These are phyloP conservation scores for Colletotrichum spinosum DNA, from an alignment of 2,329 filamentous ascomycete species.

Conservation along the genomic window DNA sequence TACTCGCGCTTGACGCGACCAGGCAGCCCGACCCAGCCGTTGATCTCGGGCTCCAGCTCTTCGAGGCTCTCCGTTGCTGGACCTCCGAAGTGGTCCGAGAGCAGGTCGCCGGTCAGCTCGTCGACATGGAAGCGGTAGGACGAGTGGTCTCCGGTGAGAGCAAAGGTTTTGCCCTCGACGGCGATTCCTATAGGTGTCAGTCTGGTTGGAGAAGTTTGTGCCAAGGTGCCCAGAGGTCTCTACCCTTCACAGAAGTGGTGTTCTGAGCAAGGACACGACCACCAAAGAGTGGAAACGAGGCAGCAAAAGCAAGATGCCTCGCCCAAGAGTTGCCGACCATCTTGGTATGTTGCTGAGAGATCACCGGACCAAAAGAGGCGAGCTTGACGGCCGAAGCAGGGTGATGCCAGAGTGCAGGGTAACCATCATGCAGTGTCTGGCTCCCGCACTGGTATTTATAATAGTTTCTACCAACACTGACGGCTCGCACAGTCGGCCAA, in stretches of 20 bases:
- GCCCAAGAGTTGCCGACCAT: conserved; percentile 13
- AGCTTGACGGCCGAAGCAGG: background rate
- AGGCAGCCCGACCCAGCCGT: conserved; percentile 66
- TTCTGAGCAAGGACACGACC: conserved; percentile 6
- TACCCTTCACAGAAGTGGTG: conserved; percentile 16
- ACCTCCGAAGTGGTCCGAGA: conserved; percentile 72
- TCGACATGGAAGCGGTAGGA: conserved; percentile 76
- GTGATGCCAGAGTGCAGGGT: background rate
- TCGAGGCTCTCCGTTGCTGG: conserved; percentile 59
- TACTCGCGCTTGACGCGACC: conserved; percentile 69
- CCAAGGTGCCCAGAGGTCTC: fast-evolving
- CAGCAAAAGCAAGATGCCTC: conserved; percentile 14
- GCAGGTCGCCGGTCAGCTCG: conserved; percentile 63
- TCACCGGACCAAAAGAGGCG: background rate
- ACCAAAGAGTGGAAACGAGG: conserved; percentile 2
- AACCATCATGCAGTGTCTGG: background rate
- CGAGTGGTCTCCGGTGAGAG: conserved; percentile 65
- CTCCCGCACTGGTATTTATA: conserved; percentile 10
- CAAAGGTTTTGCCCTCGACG: conserved; percentile 66
- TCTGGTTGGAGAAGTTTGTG: fast-evolving
- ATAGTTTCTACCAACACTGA: background rate
- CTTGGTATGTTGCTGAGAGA: background rate
- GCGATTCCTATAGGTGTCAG: conserved; percentile 55
- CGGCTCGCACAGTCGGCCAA: background rate
- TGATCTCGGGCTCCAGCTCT: conserved; percentile 48